Evolutionary conservation across 345 rosid species (phyloP).

Genomic region (Populus ilicifolia): DNA sequence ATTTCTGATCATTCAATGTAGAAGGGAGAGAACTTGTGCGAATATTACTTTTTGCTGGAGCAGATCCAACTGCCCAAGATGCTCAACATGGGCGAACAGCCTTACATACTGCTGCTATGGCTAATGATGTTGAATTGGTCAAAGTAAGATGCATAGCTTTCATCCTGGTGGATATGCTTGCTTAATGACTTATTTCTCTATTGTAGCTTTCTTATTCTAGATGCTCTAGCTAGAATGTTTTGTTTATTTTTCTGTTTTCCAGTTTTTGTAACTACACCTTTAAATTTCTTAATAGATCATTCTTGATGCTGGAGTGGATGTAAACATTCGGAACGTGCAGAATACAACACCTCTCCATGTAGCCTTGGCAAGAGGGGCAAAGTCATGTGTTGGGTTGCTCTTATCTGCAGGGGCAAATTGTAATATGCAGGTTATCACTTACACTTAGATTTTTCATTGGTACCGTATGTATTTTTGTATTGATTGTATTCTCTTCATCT

Average conservation of each 20-base stretch:
- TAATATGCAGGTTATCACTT: constrained; percentile 72
- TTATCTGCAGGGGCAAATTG: constrained; percentile 82
- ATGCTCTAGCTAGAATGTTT: too few relatives aligned
- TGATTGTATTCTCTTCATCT: too few relatives aligned
- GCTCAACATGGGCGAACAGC: constrained; percentile 81
- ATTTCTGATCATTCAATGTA: constrained; percentile 24
- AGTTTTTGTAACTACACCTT: neutral
- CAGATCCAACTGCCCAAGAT: constrained; percentile 88
- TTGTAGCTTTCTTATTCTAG: too few relatives aligned
- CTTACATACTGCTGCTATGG: constrained; percentile 90
- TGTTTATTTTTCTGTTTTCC: too few relatives aligned
- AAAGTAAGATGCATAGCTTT: constrained; percentile 39
- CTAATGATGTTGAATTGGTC: constrained; percentile 83
- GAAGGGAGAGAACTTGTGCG: constrained; percentile 92
- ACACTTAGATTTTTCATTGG: neutral
- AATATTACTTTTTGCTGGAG: constrained; percentile 84
- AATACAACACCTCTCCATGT: constrained; percentile 91
- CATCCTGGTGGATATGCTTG: neutral
- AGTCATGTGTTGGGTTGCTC: constrained; percentile 80
- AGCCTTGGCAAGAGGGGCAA: constrained; percentile 92
- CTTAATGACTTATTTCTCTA: too few relatives aligned
- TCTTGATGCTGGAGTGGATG: constrained; percentile 95
- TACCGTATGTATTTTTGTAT: neutral
- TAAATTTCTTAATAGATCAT: constrained; percentile 51
- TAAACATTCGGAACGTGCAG: constrained; percentile 74